Percentiles rank a stretch among this genome's conserved stretches.
These are phyloP conservation scores for Salix exigua DNA, from an alignment of 345 rosid genomes.

Conservation along the genomic window DNA sequence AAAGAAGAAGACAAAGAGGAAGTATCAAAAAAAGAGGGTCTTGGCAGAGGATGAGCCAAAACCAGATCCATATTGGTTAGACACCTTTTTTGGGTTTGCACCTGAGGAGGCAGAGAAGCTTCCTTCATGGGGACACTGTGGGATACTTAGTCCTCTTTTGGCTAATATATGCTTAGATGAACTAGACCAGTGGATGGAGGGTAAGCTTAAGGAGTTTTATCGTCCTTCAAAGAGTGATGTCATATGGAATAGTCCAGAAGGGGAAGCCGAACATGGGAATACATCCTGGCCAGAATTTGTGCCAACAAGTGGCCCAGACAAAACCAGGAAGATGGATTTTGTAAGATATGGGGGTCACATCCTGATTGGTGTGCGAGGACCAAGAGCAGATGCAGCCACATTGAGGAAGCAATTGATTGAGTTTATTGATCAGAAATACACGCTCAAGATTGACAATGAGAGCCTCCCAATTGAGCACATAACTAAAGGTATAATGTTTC, in stretches of 20 bases:
- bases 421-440: slow-evolving; percentile 84
- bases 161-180: slow-evolving; percentile 90
- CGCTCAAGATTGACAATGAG: slow-evolving; percentile 87
- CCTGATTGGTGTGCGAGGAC: slow-evolving; percentile 86
- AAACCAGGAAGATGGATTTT: slow-evolving; percentile 87
- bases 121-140: slow-evolving; percentile 96
- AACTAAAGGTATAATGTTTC: slow-evolving; percentile 96
- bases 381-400: slow-evolving; percentile 90
- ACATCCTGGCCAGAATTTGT: slow-evolving; percentile 99
- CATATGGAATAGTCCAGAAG: slow-evolving; percentile 89
- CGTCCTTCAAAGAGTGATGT: slow-evolving; percentile 86
- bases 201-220: slow-evolving; percentile 83
- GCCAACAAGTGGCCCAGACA: slow-evolving; percentile 98
- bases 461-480: slow-evolving; percentile 89
- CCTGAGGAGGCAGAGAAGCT: slow-evolving; percentile 92
- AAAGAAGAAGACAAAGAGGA: slow-evolving; percentile 71
- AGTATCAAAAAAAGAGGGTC: slow-evolving; percentile 88
- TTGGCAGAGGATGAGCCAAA: slow-evolving; percentile 96
- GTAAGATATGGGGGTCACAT: slow-evolving; percentile 88
- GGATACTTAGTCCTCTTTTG: slow-evolving; percentile 86
- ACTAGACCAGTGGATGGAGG: slow-evolving; percentile 83
- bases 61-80: slow-evolving; percentile 98
- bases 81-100: slow-evolving; percentile 89
- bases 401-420: slow-evolving; percentile 89
- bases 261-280: slow-evolving; percentile 89